Evolutionary conservation across 352 stramenopile genomes (phyloP), one percentile per base, ranked within the genome.

Genomic region (Globisporangium nagaii): DNA sequence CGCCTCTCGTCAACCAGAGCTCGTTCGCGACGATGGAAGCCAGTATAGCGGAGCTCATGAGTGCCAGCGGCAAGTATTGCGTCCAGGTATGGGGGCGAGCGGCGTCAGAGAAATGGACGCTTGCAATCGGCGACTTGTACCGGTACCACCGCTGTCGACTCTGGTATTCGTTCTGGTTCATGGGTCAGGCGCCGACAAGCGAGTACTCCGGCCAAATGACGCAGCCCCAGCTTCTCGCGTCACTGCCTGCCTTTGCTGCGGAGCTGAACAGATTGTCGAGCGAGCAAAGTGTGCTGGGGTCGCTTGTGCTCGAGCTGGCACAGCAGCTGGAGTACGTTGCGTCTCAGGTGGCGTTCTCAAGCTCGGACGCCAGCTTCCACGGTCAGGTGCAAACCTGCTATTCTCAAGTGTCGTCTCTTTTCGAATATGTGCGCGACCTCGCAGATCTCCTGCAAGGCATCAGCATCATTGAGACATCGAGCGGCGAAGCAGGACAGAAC

Each of bases 321-420:
- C 72, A 86, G 46, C 72, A 84, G 53, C 54, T 86, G 63, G 73
- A 82, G 42, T 78, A 76, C 48, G 35, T 76, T 32, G 63, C 62
- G 1, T 77, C 68, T 34, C 65, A 68, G 34, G 35, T 76, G n/a
- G 35, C 36, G 20, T 19, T 47, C 11, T 32, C 11, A 30, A 62
- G 31, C 19, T 45, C 47, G 1, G 52, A 65, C 20, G 58, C 54
- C 6, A 67, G 27, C 24, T 64, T 79, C 25, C 66, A 79, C 31
- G 53, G 47, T 17, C 60, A 25, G 11, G 42, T 86, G 10, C 72
- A 83, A 46, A 51, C 3, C 5, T 78, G 59, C 24, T 84, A 78
- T 42, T 45, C 56, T 10, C 68, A 69, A 25, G 41, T 74, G 22
- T 58, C 46, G 10, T 56, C 54, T 22, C 50, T 84, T 6, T 78